Conservation (phyloP, 2,329 filamentous ascomycete genomes). For the Pestalotiopsis sp. region DNA sequence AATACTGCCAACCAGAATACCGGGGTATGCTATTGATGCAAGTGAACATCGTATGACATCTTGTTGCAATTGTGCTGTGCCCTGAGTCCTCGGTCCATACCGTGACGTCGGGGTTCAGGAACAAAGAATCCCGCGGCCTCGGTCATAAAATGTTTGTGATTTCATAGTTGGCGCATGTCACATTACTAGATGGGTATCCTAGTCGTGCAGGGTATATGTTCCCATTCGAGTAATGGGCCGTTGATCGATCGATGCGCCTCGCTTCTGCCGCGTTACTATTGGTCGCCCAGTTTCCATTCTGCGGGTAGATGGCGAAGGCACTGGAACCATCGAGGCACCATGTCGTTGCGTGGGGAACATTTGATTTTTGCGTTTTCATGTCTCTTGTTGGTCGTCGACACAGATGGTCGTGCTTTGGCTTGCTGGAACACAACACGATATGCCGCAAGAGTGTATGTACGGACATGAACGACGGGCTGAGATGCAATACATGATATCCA, state of each 20-base stretch:
- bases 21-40: too few relatives aligned
- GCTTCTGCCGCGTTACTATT: not conserved
- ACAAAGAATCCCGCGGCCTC: not conserved
- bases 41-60: too few relatives aligned
- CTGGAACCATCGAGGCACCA: not conserved
- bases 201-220: not conserved
- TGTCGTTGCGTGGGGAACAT: not conserved
- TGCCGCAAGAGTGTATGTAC: too few relatives aligned
- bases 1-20: too few relatives aligned
- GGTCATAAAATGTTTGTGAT: not conserved
- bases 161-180: constrained; percentile 4
- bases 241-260: not conserved
- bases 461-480: too few relatives aligned
- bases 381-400: too few relatives aligned
- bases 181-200: not conserved
- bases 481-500: too few relatives aligned
- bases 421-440: too few relatives aligned
- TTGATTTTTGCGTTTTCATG: not conserved
- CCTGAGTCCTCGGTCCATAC: too few relatives aligned
- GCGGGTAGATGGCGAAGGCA: not conserved
- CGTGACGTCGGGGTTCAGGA: not conserved
- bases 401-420: too few relatives aligned
- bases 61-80: too few relatives aligned
- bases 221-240: not conserved
- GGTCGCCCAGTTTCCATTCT: not conserved